Conservation (phyloP, 208 protist species). For the Acanthamoeba royreba region DNA sequence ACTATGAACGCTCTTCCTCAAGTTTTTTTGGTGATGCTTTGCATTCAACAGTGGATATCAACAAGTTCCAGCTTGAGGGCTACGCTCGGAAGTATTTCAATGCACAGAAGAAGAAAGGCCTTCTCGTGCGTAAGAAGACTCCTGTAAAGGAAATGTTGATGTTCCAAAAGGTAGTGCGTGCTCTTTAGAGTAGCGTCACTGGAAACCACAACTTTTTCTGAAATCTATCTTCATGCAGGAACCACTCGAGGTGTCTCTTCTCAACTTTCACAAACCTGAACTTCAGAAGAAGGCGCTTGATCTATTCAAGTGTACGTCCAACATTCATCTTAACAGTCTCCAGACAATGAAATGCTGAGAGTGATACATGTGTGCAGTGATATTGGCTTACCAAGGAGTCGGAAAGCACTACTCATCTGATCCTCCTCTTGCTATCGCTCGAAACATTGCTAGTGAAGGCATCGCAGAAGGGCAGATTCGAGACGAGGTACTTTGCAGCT, state of each 20-base stretch:
- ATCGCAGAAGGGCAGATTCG: constrained; percentile 10
- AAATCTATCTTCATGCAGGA: not conserved
- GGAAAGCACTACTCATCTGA: not conserved
- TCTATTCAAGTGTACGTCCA: not conserved
- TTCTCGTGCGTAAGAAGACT: not conserved
- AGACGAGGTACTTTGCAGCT: not conserved
- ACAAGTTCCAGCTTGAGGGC: constrained; percentile 47
- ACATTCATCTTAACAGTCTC: too few species aligned
- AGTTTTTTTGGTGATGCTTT: too few species aligned
- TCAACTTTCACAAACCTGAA: constrained; percentile 37
- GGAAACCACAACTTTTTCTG: too few species aligned
- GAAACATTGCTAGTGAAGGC: not conserved
- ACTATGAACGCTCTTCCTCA: not conserved
- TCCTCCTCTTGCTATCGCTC: not conserved
- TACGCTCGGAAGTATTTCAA: constrained; percentile 31
- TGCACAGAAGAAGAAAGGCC: constrained; percentile 29
- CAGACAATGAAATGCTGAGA: not conserved
- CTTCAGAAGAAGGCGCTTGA: constrained; percentile 40
- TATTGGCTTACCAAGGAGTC: constrained; percentile 35
- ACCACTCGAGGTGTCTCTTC: not conserved
- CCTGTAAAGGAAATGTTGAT: constrained; percentile 35
- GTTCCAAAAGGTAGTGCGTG: constrained; percentile 3
- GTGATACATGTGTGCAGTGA: not conserved
- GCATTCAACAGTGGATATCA: constrained; percentile 33
- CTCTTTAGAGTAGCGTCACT: too few species aligned